phyloP scores from a whole-genome alignment of 306 rosid species.

The Glycine tomentella region DNA sequence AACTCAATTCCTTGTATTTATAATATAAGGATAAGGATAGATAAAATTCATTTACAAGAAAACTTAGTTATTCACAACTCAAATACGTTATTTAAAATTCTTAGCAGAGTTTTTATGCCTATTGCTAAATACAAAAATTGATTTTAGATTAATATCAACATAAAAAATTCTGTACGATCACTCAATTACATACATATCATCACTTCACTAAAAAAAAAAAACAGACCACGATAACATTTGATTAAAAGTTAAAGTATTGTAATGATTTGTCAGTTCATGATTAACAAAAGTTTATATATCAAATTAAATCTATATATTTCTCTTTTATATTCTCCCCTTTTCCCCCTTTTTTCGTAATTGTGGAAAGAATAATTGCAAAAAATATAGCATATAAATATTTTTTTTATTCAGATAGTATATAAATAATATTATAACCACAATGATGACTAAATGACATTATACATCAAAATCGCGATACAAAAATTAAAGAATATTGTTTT shows the following conservation, averaged over 20 bases:
- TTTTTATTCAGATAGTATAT: no score
- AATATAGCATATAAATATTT: no score
- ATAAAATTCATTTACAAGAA: background rate
- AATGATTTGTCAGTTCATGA: background rate
- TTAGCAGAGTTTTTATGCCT: background rate
- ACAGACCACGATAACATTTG: background rate
- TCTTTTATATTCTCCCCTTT: background rate
- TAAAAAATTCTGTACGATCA: background rate
- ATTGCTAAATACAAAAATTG: background rate
- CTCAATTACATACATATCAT: background rate
- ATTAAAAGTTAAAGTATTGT: background rate
- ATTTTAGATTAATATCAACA: background rate
- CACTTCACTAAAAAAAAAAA: background rate
- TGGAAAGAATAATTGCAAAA: background rate
- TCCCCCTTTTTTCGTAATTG: background rate
- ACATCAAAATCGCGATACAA: no score
- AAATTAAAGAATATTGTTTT: no score
- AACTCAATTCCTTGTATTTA: no score
- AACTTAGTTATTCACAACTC: background rate
- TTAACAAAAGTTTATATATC: background rate
- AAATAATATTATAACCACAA: no score
- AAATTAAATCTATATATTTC: background rate
- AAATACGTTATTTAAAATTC: background rate
- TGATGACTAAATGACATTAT: no score
- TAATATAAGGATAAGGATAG: background rate